Evolutionary conservation across 805 yeast species (phyloP).

Genomic region (Metschnikowia vanudenii): DNA sequence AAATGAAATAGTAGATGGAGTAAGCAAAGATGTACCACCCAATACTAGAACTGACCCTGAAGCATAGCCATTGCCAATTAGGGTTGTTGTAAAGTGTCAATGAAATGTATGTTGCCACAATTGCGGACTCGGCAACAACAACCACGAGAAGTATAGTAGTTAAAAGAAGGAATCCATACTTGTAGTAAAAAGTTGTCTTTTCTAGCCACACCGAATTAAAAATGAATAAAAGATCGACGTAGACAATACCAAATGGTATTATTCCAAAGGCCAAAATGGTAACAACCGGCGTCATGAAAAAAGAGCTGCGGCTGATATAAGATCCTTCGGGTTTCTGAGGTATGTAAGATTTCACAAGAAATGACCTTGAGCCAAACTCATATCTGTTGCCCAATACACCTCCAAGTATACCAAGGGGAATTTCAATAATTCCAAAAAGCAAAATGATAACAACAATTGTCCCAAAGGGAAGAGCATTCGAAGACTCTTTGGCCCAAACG

Average conservation of each 20-base stretch:
- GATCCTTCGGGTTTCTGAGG: slow-evolving; percentile 1
- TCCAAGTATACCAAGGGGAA: slow-evolving; percentile 77
- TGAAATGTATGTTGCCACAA: slow-evolving; percentile 65
- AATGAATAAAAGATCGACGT: slow-evolving; percentile 70
- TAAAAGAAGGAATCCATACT: slow-evolving; percentile 72
- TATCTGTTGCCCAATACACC: slow-evolving; percentile 50
- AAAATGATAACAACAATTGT: slow-evolving; percentile 61
- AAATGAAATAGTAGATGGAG: slow-evolving; percentile 62
- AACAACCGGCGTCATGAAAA: slow-evolving; percentile 24
- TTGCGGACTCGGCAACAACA: slow-evolving; percentile 67
- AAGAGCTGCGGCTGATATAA: slow-evolving; percentile 17
- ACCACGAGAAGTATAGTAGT: slow-evolving; percentile 59
- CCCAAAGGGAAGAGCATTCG: slow-evolving; percentile 76
- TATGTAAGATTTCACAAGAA: slow-evolving; percentile 16
- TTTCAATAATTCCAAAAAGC: slow-evolving; percentile 61
- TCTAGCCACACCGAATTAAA: slow-evolving; percentile 79
- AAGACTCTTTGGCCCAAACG: slow-evolving; percentile 74
- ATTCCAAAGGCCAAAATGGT: slow-evolving; percentile 57
- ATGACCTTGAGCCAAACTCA: slow-evolving; percentile 25
- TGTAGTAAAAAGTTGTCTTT: slow-evolving; percentile 72
- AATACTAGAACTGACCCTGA: slow-evolving; percentile 64
- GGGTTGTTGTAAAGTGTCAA: slow-evolving; percentile 53
- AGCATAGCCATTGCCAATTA: slow-evolving; percentile 84
- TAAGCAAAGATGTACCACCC: slow-evolving; percentile 70
- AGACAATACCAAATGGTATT: slow-evolving; percentile 77